Evolutionary conservation across 306 rosid genomes (phyloP).

Genomic region (Echinosophora koreensis): DNA sequence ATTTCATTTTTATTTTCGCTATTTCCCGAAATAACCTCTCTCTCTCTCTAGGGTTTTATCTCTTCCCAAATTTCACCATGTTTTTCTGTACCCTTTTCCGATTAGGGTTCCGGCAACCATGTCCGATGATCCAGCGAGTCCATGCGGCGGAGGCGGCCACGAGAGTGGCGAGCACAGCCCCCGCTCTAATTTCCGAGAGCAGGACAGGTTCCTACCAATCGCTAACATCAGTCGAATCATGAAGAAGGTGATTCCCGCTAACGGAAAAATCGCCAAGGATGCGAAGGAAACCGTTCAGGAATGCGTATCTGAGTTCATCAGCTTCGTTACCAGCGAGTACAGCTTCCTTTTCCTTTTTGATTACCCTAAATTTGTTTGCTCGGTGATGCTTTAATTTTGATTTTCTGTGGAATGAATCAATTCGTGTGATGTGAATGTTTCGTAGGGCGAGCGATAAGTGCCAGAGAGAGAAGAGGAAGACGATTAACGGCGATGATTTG

Average conservation of each 20-base stretch:
- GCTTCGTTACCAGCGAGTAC: constrained; percentile 93
- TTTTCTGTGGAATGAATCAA: not conserved
- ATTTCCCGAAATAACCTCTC: too few relatives aligned
- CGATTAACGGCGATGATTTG: constrained; percentile 88
- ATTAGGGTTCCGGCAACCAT: constrained; percentile 63
- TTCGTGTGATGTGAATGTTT: not conserved
- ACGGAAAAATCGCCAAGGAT: constrained; percentile 90
- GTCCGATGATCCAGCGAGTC: constrained; percentile 84
- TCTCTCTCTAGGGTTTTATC: constrained; percentile 29
- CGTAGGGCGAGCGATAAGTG: constrained; percentile 90
- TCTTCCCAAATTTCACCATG: constrained; percentile 42
- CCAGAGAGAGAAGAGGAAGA: constrained; percentile 93
- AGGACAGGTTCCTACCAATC: constrained; percentile 84
- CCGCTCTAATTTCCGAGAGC: constrained; percentile 74
- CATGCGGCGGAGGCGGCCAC: constrained; percentile 74
- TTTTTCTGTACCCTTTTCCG: not conserved
- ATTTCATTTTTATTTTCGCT: not conserved
- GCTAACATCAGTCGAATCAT: constrained; percentile 87
- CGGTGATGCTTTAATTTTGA: constrained; percentile 1
- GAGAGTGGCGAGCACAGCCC: constrained; percentile 91
- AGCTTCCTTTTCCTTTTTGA: not conserved
- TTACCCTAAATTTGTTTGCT: not conserved
- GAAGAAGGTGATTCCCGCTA: constrained; percentile 95
- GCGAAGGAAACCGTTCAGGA: constrained; percentile 92
- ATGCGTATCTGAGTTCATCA: constrained; percentile 91